Evolutionary conservation across 1,139 yeast genomes (phyloP).

Genomic region (Suhomyces kunorum): DNA sequence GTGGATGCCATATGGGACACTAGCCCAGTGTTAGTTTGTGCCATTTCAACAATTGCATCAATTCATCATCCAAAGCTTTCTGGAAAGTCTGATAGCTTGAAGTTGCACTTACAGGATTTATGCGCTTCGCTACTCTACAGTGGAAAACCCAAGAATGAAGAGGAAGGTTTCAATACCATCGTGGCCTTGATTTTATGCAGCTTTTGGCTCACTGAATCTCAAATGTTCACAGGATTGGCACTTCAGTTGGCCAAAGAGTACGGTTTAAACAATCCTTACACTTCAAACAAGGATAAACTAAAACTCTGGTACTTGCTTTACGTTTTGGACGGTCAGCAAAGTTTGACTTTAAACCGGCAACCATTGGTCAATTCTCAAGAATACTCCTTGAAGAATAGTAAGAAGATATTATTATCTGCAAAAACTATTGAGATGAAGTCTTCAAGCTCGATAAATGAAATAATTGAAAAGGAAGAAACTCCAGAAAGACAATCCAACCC

Average conservation of each 20-base stretch:
- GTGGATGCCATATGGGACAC: slow-evolving; percentile 54
- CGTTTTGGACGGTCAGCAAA: slow-evolving; percentile 69
- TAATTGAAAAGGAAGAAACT: not conserved
- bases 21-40: slow-evolving; percentile 61
- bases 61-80: slow-evolving; percentile 57
- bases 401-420: slow-evolving; percentile 30
- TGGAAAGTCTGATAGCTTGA: slow-evolving; percentile 39
- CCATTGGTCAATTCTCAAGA: slow-evolving; percentile 55
- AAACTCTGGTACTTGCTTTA: slow-evolving; percentile 70
- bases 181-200: slow-evolving; percentile 66
- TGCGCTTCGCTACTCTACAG: slow-evolving; percentile 49
- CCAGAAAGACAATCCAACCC: not conserved
- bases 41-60: slow-evolving; percentile 63
- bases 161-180: slow-evolving; percentile 59
- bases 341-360: slow-evolving; percentile 59
- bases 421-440: slow-evolving; percentile 8
- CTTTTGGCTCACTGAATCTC: slow-evolving; percentile 67
- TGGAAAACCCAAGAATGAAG: slow-evolving; percentile 43
- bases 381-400: slow-evolving; percentile 42
- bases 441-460: not conserved
- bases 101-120: slow-evolving; percentile 44
- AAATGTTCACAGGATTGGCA: slow-evolving; percentile 68
- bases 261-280: slow-evolving; percentile 45
- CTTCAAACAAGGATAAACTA: slow-evolving; percentile 43
- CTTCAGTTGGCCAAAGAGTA: slow-evolving; percentile 61